Percentiles rank a stretch among this genome's conserved stretches.
Evolutionary conservation across 2,329 filamentous ascomycete genomes (phyloP).

Genomic region (Xylariaceae sp.): DNA sequence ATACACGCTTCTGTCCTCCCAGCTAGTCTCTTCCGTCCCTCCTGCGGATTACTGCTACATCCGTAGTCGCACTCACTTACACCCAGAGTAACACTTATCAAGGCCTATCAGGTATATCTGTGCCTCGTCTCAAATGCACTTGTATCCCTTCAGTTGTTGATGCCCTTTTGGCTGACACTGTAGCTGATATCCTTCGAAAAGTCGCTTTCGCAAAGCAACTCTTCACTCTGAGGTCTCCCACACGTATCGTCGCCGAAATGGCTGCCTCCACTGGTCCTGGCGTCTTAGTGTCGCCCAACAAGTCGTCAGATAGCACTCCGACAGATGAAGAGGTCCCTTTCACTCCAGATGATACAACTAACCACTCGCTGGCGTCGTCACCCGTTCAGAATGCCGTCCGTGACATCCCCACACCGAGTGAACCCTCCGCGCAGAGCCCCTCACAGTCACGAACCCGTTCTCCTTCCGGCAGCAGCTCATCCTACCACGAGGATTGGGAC

Average conservation of each 20-base stretch:
- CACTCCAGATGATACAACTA: constrained; percentile 39
- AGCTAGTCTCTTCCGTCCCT: neutral
- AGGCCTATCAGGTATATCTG: neutral
- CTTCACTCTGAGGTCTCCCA: constrained; percentile 30
- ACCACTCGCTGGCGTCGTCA: constrained; percentile 40
- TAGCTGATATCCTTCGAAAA: constrained; percentile 37
- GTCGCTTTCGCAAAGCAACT: constrained; percentile 36
- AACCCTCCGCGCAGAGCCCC: constrained; percentile 45
- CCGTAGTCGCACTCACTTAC: neutral
- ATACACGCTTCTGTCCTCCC: neutral
- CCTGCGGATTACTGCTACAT: neutral
- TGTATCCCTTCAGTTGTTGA: neutral
- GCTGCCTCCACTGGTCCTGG: constrained; percentile 34
- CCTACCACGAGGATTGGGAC: constrained; percentile 86
- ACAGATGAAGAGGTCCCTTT: constrained; percentile 41
- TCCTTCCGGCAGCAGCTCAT: constrained; percentile 77
- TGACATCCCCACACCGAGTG: constrained; percentile 49
- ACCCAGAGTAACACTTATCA: neutral
- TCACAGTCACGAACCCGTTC: constrained; percentile 70
- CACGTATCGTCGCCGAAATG: constrained; percentile 40
- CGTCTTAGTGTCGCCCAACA: constrained; percentile 32
- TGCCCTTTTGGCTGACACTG: constrained; percentile 37
- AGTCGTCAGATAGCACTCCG: constrained; percentile 36
- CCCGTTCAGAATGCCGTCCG: constrained; percentile 40
- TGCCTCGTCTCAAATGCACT: neutral